A percentile compares a stretch with the other conserved stretches of the same genome.
Conservation (phyloP, 345 rosid genomes). For the Populus ilicifolia region DNA sequence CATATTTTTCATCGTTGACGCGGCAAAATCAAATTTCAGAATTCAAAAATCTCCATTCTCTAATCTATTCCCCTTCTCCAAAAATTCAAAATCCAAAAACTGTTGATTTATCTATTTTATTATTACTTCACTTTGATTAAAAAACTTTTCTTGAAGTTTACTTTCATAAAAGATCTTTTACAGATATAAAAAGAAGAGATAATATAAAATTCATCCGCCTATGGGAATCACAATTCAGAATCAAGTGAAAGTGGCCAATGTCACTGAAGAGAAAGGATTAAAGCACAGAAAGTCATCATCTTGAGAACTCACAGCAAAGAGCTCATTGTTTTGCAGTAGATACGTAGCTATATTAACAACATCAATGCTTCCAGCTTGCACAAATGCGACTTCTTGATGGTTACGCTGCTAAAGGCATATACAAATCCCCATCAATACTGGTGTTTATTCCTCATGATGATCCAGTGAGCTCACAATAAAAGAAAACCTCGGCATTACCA, state of each 20-base stretch:
- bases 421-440: background rate
- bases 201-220: background rate
- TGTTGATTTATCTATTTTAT: no score
- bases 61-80: no score
- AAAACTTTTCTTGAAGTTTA: no score
- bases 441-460: background rate
- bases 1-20: no score
- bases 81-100: no score
- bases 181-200: no score
- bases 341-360: background rate
- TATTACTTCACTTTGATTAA: no score
- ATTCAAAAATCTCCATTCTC: no score
- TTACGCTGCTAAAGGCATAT: background rate
- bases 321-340: background rate
- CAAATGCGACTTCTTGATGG: background rate
- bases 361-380: background rate
- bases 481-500: constrained; percentile 21
- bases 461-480: constrained; percentile 31
- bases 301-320: background rate
- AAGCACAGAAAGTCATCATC: background rate
- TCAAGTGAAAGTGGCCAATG: background rate
- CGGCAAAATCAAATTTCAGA: no score
- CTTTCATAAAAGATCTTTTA: no score
- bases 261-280: background rate
- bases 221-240: background rate